Evolutionary conservation across 2,329 filamentous ascomycete species (phyloP).

Genomic region (Rhexocercosporidium sp.): DNA sequence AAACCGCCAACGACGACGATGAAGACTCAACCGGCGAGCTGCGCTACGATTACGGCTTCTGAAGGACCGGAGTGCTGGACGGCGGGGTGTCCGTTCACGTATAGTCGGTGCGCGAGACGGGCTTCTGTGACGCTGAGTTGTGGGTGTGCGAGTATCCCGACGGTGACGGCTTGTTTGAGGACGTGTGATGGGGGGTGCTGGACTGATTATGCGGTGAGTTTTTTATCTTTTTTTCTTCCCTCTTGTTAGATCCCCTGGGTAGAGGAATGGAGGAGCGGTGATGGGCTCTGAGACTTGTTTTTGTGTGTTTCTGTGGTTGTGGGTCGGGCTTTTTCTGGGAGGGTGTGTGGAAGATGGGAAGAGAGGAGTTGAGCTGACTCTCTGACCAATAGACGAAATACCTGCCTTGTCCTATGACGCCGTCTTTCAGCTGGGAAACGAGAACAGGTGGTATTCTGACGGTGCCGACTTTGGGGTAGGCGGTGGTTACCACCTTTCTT

Average conservation of each 20-base stretch:
- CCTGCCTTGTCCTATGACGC: constrained; percentile 28
- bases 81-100: background rate
- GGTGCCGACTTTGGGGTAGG: background rate
- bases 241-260: background rate
- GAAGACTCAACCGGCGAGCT: constrained; percentile 7
- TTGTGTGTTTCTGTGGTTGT: too few species aligned
- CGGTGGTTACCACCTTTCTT: background rate
- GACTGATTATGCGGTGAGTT: constrained; percentile 20
- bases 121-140: constrained; percentile 23
- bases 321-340: background rate
- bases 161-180: constrained; percentile 27
- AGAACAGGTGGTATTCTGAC: constrained; percentile 8
- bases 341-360: background rate
- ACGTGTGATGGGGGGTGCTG: constrained; percentile 27
- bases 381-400: constrained; percentile 15
- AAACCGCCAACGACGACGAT: background rate
- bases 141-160: constrained; percentile 23
- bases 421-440: background rate
- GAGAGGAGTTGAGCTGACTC: background rate
- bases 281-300: too few species aligned
- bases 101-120: constrained; percentile 16
- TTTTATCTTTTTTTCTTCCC: background rate
- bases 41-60: constrained; percentile 24
- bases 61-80: constrained; percentile 22
- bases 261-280: background rate